These are phyloP conservation scores for Lipomyces kockii DNA, from an alignment of 805 yeast genomes.

Conservation along the genomic window DNA sequence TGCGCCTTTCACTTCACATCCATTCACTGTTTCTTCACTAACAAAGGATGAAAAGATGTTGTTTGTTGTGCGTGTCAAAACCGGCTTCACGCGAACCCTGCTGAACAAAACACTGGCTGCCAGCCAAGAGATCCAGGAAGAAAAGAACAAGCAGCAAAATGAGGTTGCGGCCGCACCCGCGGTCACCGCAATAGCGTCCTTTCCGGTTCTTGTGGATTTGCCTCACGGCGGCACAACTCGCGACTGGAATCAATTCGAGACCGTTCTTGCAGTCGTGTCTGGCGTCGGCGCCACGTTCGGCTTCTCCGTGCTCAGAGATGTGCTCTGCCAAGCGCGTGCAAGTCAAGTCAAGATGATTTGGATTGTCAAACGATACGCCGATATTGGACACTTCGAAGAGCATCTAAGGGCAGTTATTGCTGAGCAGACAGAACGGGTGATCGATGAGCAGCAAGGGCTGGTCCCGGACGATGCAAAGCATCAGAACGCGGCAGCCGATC, in stretches of 20 bases:
- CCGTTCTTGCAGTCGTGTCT: conserved; percentile 49
- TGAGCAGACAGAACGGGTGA: neutral
- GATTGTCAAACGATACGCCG: conserved; percentile 10
- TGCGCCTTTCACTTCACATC: conserved; percentile 36
- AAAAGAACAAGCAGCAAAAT: neutral
- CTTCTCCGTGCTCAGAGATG: conserved; percentile 45
- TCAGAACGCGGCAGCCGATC: neutral
- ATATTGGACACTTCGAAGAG: neutral
- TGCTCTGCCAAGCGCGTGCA: neutral
- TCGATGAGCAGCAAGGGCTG: neutral
- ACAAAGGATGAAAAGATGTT: conserved; percentile 48
- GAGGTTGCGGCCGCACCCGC: neutral
- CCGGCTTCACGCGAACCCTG: conserved; percentile 29
- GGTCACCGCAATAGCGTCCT: neutral
- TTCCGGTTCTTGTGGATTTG: conserved; percentile 52
- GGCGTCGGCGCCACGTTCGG: conserved; percentile 56
- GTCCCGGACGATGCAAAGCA: neutral
- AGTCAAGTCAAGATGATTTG: conserved; percentile 5
- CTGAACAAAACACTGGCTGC: neutral
- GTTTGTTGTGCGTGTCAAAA: conserved; percentile 46
- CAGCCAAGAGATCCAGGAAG: neutral
- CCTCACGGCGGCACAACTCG: conserved; percentile 55
- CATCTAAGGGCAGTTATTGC: neutral
- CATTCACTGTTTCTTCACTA: conserved; percentile 49
- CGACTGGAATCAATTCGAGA: conserved; percentile 51